Percentiles rank a stretch among this genome's conserved stretches.
Conservation (phyloP, 208 protist species). For the Dictyostelium gargantuum region DNA sequence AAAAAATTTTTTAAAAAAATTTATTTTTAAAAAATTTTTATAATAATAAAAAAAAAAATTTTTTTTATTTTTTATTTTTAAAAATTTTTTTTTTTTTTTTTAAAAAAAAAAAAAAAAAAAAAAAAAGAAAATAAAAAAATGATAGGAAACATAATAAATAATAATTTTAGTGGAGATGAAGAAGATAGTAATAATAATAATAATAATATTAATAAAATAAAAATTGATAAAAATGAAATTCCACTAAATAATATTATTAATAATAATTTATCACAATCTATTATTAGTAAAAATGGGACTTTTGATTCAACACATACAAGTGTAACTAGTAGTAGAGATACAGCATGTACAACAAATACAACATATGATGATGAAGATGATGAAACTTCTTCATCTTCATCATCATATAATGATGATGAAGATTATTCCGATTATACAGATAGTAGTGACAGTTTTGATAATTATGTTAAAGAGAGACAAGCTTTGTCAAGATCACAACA, state of each 20-base stretch:
- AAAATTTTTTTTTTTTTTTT: too few species aligned
- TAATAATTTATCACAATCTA: background rate
- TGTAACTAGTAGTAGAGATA: background rate
- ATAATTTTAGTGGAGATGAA: background rate
- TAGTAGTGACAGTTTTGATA: background rate
- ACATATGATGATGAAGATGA: background rate
- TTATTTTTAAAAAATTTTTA: too few species aligned
- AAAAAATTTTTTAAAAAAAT: too few species aligned
- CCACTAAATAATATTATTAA: too few species aligned
- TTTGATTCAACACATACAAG: background rate
- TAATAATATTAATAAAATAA: background rate
- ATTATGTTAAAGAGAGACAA: background rate
- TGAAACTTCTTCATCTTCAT: background rate
- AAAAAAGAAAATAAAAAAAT: constrained; percentile 28
- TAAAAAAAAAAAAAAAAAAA: background rate
- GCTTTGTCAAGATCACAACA: background rate
- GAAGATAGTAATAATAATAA: background rate
- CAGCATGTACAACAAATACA: too few species aligned
- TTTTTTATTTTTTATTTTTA: too few species aligned
- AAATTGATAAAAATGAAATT: background rate
- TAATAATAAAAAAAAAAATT: too few species aligned
- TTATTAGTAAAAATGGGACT: background rate
- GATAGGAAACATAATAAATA: background rate
- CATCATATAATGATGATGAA: background rate
- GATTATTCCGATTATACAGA: background rate